phyloP scores from a whole-genome alignment of 2,329 filamentous ascomycete genomes.

The Colletotrichum destructivum region DNA sequence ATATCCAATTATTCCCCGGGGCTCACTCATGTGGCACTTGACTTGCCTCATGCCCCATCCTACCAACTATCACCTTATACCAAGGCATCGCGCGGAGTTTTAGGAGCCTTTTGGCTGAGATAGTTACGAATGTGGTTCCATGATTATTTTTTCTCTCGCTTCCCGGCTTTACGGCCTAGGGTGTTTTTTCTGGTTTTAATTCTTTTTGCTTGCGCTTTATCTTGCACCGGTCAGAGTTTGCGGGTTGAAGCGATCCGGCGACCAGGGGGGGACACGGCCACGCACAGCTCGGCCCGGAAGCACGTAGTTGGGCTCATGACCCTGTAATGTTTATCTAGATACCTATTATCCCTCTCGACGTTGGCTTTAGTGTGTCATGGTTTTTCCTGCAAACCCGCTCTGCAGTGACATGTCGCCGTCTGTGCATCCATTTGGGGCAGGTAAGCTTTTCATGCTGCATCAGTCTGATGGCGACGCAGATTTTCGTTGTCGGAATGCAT shows the following conservation, averaged over 20 bases:
- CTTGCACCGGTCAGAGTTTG: conserved; percentile 1
- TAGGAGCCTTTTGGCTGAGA: conserved; percentile 29
- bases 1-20: conserved; percentile 40
- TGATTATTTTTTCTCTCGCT: conserved; percentile 13
- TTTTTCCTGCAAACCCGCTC: neutral
- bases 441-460: neutral
- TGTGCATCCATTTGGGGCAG: neutral
- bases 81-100: conserved; percentile 45
- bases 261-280: neutral
- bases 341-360: neutral
- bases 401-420: neutral
- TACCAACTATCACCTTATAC: conserved; percentile 39
- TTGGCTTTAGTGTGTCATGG: neutral
- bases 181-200: no score
- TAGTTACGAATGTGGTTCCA: conserved; percentile 37
- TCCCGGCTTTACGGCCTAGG: neutral
- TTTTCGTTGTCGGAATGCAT: neutral
- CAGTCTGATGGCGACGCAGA: neutral
- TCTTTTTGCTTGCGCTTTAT: neutral
- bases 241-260: neutral
- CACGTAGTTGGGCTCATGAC: neutral
- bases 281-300: neutral
- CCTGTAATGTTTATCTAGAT: conserved; percentile 29
- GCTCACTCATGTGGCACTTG: conserved; percentile 10
- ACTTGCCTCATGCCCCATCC: conserved; percentile 10